A percentile compares a stretch with the other conserved stretches of the same genome.
phyloP scores from a whole-genome alignment of 2,329 filamentous ascomycete genomes.

The Davidsoniella virescens region DNA sequence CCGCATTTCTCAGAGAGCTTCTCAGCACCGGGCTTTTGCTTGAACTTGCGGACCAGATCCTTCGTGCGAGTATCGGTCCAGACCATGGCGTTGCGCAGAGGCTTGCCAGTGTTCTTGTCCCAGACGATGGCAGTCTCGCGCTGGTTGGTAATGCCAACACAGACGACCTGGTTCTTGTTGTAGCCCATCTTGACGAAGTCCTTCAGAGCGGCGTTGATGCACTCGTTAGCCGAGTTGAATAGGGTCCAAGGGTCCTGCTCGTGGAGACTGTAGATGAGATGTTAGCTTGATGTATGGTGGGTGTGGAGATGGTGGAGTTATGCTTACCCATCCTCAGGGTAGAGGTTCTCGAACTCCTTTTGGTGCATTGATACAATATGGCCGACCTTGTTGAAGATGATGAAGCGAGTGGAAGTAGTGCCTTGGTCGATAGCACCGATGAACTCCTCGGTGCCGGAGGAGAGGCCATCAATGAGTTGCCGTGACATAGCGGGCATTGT shows the following conservation, averaged over 20 bases:
- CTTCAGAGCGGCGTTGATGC: conserved; percentile 60
- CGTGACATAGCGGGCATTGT: too few species aligned
- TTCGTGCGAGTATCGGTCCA: conserved; percentile 79
- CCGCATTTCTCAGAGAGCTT: conserved; percentile 56
- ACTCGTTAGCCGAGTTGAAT: conserved; percentile 56
- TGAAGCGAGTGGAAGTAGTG: conserved; percentile 75
- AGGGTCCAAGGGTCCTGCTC: conserved; percentile 74
- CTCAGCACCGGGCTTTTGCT: conserved; percentile 49
- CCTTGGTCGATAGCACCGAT: conserved; percentile 84
- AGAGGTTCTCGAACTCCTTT: conserved; percentile 71
- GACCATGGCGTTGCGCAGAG: conserved; percentile 70
- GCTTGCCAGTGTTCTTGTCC: conserved; percentile 66
- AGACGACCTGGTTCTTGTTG: conserved; percentile 50
- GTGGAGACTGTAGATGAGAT: conserved; percentile 26
- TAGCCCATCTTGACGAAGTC: conserved; percentile 57
- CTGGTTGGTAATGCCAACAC: conserved; percentile 79
- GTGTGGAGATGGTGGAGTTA: not conserved
- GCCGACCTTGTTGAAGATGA: conserved; percentile 72
- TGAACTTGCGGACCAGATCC: conserved; percentile 57
- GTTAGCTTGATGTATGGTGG: not conserved
- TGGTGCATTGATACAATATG: conserved; percentile 70
- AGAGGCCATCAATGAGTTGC: too few species aligned
- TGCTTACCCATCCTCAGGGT: conserved; percentile 68
- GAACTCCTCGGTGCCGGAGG: conserved; percentile 26
- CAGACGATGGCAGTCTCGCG: conserved; percentile 77